Evolutionary conservation across 2,329 filamentous ascomycete species (phyloP).

Genomic region (Scedosporium aurantiacum): DNA sequence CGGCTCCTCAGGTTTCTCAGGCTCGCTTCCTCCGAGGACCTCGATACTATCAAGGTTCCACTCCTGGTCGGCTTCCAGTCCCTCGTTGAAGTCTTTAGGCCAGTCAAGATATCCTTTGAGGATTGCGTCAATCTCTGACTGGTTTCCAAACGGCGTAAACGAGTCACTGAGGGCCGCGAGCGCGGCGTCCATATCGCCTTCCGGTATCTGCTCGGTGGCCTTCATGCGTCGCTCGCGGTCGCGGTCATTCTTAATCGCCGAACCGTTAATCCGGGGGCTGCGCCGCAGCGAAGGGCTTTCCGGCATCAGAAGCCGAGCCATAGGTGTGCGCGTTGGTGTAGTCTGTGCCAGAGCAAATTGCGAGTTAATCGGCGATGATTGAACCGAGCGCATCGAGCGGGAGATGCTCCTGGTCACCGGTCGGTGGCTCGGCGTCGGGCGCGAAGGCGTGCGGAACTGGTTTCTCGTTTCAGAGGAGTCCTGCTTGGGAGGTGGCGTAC

Average conservation of each 20-base stretch:
- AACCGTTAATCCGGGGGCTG: conserved; percentile 25
- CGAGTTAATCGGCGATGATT: conserved; percentile 31
- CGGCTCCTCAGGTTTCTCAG: neutral
- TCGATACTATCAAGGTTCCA: too few species aligned
- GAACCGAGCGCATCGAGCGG: conserved; percentile 39
- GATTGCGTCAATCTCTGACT: conserved; percentile 6
- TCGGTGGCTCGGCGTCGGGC: conserved; percentile 49
- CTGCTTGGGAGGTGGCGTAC: conserved; percentile 38
- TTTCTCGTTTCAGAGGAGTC: conserved; percentile 29
- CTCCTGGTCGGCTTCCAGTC: neutral
- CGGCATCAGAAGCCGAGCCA: conserved; percentile 14
- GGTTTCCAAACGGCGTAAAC: neutral
- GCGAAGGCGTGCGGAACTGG: conserved; percentile 51
- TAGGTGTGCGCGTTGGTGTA: conserved; percentile 37
- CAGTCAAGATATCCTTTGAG: conserved; percentile 1
- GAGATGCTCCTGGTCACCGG: conserved; percentile 52
- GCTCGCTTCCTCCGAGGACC: neutral
- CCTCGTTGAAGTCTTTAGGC: neutral
- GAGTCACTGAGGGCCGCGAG: neutral
- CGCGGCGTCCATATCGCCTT: neutral
- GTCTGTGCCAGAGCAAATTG: conserved; percentile 30
- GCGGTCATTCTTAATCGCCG: neutral
- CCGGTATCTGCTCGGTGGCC: neutral
- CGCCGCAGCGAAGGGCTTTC: conserved; percentile 27
- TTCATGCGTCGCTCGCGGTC: neutral